A percentile compares a stretch with the other conserved stretches of the same genome.
phyloP scores from a whole-genome alignment of 495 filamentous ascomycete genomes.

The Podospora didyma region DNA sequence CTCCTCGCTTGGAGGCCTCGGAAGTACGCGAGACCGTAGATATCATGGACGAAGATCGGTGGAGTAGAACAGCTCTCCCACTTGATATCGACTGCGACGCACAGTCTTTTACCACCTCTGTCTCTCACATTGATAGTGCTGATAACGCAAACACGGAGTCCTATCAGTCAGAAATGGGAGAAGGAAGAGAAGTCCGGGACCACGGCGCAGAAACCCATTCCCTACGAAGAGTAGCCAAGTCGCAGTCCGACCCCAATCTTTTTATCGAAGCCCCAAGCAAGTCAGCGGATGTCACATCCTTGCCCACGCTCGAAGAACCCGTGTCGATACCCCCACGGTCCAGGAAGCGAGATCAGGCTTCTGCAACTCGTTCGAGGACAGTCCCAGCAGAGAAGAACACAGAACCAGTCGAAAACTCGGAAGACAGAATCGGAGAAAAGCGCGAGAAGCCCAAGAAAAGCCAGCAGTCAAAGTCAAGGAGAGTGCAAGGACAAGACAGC shows the following conservation, averaged over 20 bases:
- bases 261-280: not conserved
- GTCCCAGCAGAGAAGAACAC: not conserved
- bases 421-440: not conserved
- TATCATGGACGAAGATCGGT: slow-evolving; percentile 25
- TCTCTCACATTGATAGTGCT: slow-evolving; percentile 15
- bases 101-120: slow-evolving; percentile 21
- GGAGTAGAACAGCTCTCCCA: slow-evolving; percentile 32
- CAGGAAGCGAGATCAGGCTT: slow-evolving; percentile 11
- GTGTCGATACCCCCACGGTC: slow-evolving; percentile 23
- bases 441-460: not conserved
- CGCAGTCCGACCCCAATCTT: slow-evolving; percentile 7
- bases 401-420: not conserved
- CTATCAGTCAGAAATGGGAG: not conserved
- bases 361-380: not conserved
- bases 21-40: slow-evolving; percentile 3
- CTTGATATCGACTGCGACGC: slow-evolving; percentile 34
- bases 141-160: slow-evolving; percentile 3
- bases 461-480: not conserved
- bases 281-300: not conserved
- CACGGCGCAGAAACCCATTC: not conserved
- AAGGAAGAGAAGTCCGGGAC: not conserved
- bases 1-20: slow-evolving; percentile 17
- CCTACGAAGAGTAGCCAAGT: slow-evolving; percentile 1
- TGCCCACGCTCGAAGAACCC: not conserved
- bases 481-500: not conserved